Evolutionary conservation across 176 grass and related monocot genomes (phyloP).

Genomic region (Oryza brachyantha): DNA sequence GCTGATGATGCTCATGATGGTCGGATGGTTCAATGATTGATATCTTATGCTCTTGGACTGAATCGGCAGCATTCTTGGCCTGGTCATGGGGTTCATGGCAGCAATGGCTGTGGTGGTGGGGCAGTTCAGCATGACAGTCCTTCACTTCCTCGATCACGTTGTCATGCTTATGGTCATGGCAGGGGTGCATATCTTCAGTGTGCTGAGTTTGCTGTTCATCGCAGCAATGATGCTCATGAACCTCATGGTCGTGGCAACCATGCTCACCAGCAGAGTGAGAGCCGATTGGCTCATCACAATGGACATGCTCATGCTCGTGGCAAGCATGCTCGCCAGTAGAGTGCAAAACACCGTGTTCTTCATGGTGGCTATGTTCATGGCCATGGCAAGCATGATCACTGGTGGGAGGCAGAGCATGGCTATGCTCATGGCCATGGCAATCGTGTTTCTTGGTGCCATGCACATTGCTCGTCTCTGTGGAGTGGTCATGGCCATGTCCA

Average conservation of each 20-base stretch:
- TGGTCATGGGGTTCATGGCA: conserved; percentile 44
- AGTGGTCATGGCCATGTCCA: conserved; percentile 10
- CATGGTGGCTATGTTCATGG: conserved; percentile 27
- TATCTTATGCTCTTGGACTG: conserved; percentile 36
- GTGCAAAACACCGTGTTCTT: background rate
- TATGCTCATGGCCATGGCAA: conserved; percentile 36
- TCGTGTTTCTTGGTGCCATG: background rate
- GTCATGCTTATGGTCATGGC: conserved; percentile 38
- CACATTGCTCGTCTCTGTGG: conserved; percentile 5
- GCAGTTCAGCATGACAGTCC: conserved; percentile 27
- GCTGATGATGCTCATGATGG: conserved; percentile 29
- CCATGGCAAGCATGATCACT: conserved; percentile 24
- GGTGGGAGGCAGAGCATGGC: background rate
- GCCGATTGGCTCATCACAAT: conserved; percentile 15
- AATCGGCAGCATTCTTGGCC: background rate
- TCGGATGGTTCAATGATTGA: background rate
- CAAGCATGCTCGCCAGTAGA: conserved; percentile 14
- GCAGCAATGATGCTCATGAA: conserved; percentile 35
- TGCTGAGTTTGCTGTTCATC: conserved; percentile 28
- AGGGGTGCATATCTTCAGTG: conserved; percentile 13
- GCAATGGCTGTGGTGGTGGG: conserved; percentile 29
- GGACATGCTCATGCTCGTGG: conserved; percentile 24
- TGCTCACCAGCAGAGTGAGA: conserved; percentile 5
- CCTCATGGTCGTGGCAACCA: conserved; percentile 41
- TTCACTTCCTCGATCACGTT: conserved; percentile 25